A percentile compares a stretch with the other conserved stretches of the same genome.
These are phyloP conservation scores for Malassezia vespertilionis DNA, from an alignment of 1,284 basidiomycete species.

Conservation along the genomic window DNA sequence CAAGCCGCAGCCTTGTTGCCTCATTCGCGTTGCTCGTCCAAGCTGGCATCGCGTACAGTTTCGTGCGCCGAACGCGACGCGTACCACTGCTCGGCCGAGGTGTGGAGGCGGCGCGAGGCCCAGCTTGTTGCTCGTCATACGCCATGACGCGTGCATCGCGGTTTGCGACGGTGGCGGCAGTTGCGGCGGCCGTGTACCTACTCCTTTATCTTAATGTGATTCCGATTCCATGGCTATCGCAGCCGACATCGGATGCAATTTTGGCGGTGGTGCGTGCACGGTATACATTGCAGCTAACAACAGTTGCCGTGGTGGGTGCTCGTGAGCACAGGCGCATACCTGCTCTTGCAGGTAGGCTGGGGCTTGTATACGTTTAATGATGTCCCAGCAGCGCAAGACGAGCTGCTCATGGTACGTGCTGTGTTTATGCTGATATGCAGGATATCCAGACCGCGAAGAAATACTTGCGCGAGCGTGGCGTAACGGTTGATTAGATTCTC, in stretches of 20 bases:
- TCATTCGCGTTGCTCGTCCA: constrained; percentile 37
- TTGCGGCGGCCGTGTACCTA: constrained; percentile 14
- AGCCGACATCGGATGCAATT: constrained; percentile 11
- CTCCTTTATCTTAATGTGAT: constrained; percentile 20
- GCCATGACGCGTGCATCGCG: constrained; percentile 19
- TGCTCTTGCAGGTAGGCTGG: constrained; percentile 26
- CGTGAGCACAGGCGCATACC: constrained; percentile 21
- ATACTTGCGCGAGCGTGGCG: constrained; percentile 21
- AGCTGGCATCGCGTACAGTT: constrained; percentile 9
- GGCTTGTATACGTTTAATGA: constrained; percentile 28
- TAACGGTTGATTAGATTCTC: constrained; percentile 24
- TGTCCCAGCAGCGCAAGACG: constrained; percentile 22
- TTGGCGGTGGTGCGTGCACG: constrained; percentile 21
- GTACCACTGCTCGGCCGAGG: constrained; percentile 1
- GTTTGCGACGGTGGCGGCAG: constrained; percentile 10
- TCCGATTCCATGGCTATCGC: constrained; percentile 14
- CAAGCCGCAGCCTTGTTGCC: constrained; percentile 28
- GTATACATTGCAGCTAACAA: not conserved
- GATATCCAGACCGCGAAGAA: constrained; percentile 31
- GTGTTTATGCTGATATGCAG: constrained; percentile 10
- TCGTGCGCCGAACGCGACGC: not conserved
- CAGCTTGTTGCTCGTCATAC: not conserved
- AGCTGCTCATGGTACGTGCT: constrained; percentile 24
- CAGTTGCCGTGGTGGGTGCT: constrained; percentile 30
- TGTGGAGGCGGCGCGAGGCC: not conserved